phyloP scores from a whole-genome alignment of 805 yeast species.

The Sungouiella blattae region DNA sequence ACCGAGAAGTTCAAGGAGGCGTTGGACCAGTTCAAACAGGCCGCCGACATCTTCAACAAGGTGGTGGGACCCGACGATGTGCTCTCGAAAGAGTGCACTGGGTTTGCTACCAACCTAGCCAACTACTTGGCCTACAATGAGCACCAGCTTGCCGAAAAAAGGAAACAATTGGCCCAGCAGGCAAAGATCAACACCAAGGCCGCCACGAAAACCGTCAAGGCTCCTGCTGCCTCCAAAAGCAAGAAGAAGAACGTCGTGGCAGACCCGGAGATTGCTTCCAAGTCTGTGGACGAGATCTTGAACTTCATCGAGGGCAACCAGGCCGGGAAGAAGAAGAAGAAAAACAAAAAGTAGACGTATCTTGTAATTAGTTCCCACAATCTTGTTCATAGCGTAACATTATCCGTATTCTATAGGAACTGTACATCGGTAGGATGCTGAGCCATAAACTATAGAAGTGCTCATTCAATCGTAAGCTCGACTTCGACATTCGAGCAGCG shows the following conservation, averaged over 20 bases:
- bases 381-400: too few species aligned
- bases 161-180: constrained; percentile 18
- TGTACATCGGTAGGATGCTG: not conserved
- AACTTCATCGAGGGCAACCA: constrained; percentile 61
- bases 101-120: constrained; percentile 58
- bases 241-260: constrained; percentile 17
- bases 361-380: too few species aligned
- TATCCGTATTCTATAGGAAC: too few species aligned
- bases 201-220: constrained; percentile 14
- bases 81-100: constrained; percentile 63
- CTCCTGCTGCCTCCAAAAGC: constrained; percentile 6
- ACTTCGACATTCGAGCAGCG: too few species aligned
- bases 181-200: constrained; percentile 13
- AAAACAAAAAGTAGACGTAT: constrained; percentile 3
- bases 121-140: constrained; percentile 46
- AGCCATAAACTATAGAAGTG: too few species aligned
- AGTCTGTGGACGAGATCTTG: constrained; percentile 71
- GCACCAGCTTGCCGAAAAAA: constrained; percentile 31
- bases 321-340: constrained; percentile 20
- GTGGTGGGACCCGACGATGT: constrained; percentile 66
- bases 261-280: constrained; percentile 55
- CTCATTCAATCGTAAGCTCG: too few species aligned
- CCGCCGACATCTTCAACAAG: constrained; percentile 54
- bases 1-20: constrained; percentile 54
- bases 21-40: constrained; percentile 48